Base-by-base conservation (phyloP, 2,329 filamentous ascomycete genomes). In the Pseudogymnoascus sp. region DNA sequence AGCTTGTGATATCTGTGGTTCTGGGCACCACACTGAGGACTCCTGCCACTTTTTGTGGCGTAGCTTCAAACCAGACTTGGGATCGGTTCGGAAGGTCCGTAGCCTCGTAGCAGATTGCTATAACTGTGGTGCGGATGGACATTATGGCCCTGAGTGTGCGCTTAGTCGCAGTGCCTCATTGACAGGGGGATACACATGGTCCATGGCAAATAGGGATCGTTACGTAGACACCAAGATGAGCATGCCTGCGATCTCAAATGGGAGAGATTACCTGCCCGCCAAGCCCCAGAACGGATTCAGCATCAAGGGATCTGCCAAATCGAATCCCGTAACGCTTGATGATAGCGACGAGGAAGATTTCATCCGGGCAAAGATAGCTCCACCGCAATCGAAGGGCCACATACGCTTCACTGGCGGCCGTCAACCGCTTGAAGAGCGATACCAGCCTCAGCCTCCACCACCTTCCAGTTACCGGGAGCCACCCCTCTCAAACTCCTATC, bases 21-120 rank as follows among this genome's bases (percentile, higher is more conserved):
- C 79, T 5, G 67, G 70, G 2, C 77, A 80, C 7, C 89, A 91
- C 68, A 68, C 80, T 7, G 88, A 90, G 70, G 71, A 77, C 11
- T 74, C 81, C 2, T 91, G 89, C 71, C 79, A 82, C 62, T 76
- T 79, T 59, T 75, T 87, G 23, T 90, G 86, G 86, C 78, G 81
- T 64, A 84, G 79, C 16, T 87, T 82, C 70, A 72, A 75, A 11
- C 78, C 77, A 1, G 72, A 75, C 12, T 68, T 74, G 8, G 70
- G 74, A 14, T 73, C 73, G 12, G 74, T 79, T 59, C 77, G 75
- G 64, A 84, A 78, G 65, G 83, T 87, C 40, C 74, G 74, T 59
- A 72, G 73, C 31, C 77, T 88, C 18, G 77, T 78, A 0, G 73
- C 78, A 0, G 81, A 78, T 62, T 88, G 86, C 73, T 84, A 84